Base-by-base conservation (phyloP, 2,329 filamentous ascomycete species). In the Rugonectria rugulosa region DNA sequence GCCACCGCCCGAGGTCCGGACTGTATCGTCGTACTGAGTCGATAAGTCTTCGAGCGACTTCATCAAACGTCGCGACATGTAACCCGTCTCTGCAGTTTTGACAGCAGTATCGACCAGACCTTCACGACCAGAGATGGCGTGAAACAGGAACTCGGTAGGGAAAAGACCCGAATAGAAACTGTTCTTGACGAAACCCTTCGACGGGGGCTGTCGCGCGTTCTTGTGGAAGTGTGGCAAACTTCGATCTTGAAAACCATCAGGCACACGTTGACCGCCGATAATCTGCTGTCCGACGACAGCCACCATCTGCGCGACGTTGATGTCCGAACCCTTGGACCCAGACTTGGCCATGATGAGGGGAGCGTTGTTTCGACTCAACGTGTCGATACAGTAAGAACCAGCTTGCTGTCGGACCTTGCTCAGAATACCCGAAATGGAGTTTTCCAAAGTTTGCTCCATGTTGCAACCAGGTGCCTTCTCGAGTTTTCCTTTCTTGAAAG, bases 241-340 rank as follows among this genome's bases (percentile, higher is more conserved):
- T 68, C 95, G 87, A 73, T 98, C 94, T 72, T 98, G 94, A 76
- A 99, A 99, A 6, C 95, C 95, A 75, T 99, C 92, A 38, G 91
- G 85, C 26, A 99, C 93, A 84, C 95, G 93, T 69, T 90, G 86
- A 43, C 92, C 92, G 57, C 90, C 90, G 68, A 99, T 98, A 84
- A 98, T 97, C 67, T 99, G 95, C 76, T 99, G 95, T 45, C 95
- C 95, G 70, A 99, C 95, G 56, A 93, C 88, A 53, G 95, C 94
- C 71, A 98, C 90, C 95, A 99, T 99, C 78, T 99, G 95, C 8
- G 95, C 95, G 27, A 99, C 95, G 80, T 99, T 99, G 80, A 99
- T 96, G 67, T 91, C 90, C 5, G 92, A 97, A 72, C 95, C 95
- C 75, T 99, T 99, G 49, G 94, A 98, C 43, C 95, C 95, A 11